Evolutionary conservation across 2,329 filamentous ascomycete genomes (phyloP).

Genomic region (Penicillium sp.): DNA sequence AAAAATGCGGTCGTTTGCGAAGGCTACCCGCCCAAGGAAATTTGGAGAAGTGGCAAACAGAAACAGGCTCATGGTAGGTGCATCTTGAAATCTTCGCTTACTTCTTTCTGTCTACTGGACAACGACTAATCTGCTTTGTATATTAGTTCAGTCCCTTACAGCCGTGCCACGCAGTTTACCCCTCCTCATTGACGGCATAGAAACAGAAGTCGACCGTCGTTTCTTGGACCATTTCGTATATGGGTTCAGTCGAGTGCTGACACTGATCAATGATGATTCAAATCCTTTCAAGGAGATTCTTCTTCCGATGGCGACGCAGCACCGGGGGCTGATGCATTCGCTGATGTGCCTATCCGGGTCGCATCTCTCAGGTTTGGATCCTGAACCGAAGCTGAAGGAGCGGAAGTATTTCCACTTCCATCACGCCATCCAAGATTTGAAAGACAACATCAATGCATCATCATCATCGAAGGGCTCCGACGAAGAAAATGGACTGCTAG

Average conservation of each 20-base stretch:
- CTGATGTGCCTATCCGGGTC: slow-evolving; percentile 79
- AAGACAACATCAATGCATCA: slow-evolving; percentile 40
- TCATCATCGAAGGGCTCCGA: slow-evolving; percentile 20
- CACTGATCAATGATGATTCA: slow-evolving; percentile 73
- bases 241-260: slow-evolving; percentile 76
- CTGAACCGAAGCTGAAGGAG: slow-evolving; percentile 52
- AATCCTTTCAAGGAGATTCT: slow-evolving; percentile 86
- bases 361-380: slow-evolving; percentile 59
- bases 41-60: slow-evolving; percentile 84
- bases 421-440: slow-evolving; percentile 41
- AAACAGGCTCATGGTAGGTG: slow-evolving; percentile 63
- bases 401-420: slow-evolving; percentile 57
- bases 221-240: slow-evolving; percentile 83
- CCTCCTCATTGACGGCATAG: slow-evolving; percentile 73
- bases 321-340: slow-evolving; percentile 86
- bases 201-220: slow-evolving; percentile 73
- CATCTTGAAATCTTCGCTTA: slow-evolving; percentile 1
- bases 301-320: slow-evolving; percentile 74
- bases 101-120: slow-evolving; percentile 5
- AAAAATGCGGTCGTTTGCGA: slow-evolving; percentile 92
- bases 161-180: slow-evolving; percentile 50
- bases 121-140: slow-evolving; percentile 10
- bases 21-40: slow-evolving; percentile 80
- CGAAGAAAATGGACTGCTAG: slow-evolving; percentile 38
- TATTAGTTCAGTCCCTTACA: slow-evolving; percentile 34